Percentiles rank a stretch among this genome's conserved stretches.
phyloP scores from a whole-genome alignment of 169 alveolate genomes.

The Babesia sp. region DNA sequence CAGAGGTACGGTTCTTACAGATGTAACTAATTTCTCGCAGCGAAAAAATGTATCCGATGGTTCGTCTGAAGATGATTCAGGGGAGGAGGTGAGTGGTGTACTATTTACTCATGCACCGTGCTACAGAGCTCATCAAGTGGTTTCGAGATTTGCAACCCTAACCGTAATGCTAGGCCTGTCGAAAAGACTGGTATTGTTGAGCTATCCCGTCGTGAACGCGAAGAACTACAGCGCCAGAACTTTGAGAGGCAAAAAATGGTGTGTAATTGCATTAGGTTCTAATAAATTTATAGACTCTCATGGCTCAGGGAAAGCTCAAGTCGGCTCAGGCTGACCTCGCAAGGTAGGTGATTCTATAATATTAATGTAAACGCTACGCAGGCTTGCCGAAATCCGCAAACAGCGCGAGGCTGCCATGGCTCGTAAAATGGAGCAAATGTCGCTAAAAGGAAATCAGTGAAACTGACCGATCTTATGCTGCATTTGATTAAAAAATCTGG shows the following conservation, averaged over 20 bases:
- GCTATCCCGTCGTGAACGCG: conserved; percentile 62
- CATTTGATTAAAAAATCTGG: no score
- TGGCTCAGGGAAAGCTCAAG: conserved; percentile 65
- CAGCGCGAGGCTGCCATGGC: conserved; percentile 66
- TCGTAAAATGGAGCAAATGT: conserved; percentile 50
- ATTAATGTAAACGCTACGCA: neutral
- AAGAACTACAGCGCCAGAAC: conserved; percentile 63
- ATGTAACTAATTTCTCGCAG: neutral
- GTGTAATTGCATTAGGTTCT: neutral
- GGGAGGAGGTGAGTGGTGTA: conserved; percentile 5
- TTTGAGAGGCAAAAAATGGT: conserved; percentile 66
- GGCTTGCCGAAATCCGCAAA: conserved; percentile 65
- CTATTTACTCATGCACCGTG: neutral
- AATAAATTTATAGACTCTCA: conserved; percentile 30
- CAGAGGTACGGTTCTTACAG: neutral
- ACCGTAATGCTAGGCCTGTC: conserved; percentile 27
- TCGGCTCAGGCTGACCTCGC: conserved; percentile 65
- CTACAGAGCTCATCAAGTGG: conserved; percentile 36
- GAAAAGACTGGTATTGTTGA: conserved; percentile 68
- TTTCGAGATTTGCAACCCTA: conserved; percentile 57
- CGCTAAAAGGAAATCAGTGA: conserved; percentile 22
- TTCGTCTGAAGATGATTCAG: conserved; percentile 26
- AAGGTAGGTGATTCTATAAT: conserved; percentile 14
- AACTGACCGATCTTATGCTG: no score
- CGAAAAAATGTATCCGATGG: neutral